phyloP scores from a whole-genome alignment of 2,329 filamentous ascomycete species.

The Pseudogymnoascus sp. region DNA sequence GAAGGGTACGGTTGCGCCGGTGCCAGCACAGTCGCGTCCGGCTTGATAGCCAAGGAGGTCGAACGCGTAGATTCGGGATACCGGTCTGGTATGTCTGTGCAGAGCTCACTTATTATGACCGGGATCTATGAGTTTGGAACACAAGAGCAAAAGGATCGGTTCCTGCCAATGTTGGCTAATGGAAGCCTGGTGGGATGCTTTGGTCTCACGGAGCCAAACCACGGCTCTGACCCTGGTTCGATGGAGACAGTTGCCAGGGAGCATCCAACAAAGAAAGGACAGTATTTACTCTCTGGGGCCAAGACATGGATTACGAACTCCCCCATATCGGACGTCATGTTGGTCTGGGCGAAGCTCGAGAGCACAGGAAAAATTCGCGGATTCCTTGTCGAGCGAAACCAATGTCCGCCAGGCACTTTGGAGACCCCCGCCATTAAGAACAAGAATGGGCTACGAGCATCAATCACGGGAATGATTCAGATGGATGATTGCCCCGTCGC shows the following conservation, averaged over 20 bases:
- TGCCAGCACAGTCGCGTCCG: slow-evolving; percentile 76
- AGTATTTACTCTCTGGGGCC: slow-evolving; percentile 68
- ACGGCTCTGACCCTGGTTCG: slow-evolving; percentile 82
- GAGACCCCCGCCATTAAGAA: slow-evolving; percentile 89
- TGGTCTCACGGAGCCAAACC: slow-evolving; percentile 85
- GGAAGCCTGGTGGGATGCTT: slow-evolving; percentile 79
- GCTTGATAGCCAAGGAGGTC: slow-evolving; percentile 84
- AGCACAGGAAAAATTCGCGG: slow-evolving; percentile 90
- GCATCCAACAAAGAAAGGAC: slow-evolving; percentile 76
- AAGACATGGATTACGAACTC: slow-evolving; percentile 98
- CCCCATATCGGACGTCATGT: slow-evolving; percentile 74
- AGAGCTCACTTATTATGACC: slow-evolving; percentile 88
- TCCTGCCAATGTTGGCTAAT: slow-evolving; percentile 74
- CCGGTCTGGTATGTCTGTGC: slow-evolving; percentile 86
- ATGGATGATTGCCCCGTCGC: slow-evolving; percentile 85
- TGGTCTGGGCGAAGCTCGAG: slow-evolving; percentile 90
- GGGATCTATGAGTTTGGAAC: slow-evolving; percentile 83
- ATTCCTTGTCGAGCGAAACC: slow-evolving; percentile 77
- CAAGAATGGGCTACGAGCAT: slow-evolving; percentile 89
- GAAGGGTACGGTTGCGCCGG: slow-evolving; percentile 83
- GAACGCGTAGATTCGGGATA: slow-evolving; percentile 89
- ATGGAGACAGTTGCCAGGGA: slow-evolving; percentile 85
- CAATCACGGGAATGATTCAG: slow-evolving; percentile 96
- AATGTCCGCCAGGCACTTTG: slow-evolving; percentile 79
- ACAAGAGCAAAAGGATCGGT: slow-evolving; percentile 76